phyloP scores from a whole-genome alignment of 164 flowering plant species.

The Dillenia suffruticosa region DNA sequence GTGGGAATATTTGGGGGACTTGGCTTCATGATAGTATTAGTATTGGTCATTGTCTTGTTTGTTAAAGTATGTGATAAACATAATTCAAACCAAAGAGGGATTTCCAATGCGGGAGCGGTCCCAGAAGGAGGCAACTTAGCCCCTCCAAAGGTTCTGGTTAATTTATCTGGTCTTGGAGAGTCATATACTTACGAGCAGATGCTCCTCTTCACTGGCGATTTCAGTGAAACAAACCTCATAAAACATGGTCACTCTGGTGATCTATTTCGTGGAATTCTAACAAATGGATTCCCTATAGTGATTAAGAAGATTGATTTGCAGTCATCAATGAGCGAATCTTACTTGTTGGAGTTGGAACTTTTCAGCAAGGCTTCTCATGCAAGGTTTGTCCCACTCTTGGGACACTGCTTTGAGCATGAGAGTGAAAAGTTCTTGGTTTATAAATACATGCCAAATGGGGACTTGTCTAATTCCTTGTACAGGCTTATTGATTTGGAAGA shows the following conservation, averaged over 20 bases:
- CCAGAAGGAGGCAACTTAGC: conserved; percentile 36
- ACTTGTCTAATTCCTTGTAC: conserved; percentile 70
- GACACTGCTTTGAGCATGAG: conserved; percentile 84
- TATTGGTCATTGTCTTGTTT: conserved; percentile 28
- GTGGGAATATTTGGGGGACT: conserved; percentile 70
- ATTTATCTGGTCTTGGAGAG: conserved; percentile 64
- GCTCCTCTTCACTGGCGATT: conserved; percentile 62
- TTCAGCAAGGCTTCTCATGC: conserved; percentile 64
- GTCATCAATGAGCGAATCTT: conserved; percentile 48
- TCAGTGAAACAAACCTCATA: conserved; percentile 66
- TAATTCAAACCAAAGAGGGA: conserved; percentile 40
- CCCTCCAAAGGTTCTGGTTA: conserved; percentile 35
- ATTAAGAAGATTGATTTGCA: conserved; percentile 62
- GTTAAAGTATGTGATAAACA: conserved; percentile 31
- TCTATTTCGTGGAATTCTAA: conserved; percentile 65
- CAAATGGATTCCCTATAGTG: conserved; percentile 56
- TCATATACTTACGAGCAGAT: conserved; percentile 71
- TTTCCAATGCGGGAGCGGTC: conserved; percentile 36
- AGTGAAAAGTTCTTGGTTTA: conserved; percentile 77
- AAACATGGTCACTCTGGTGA: conserved; percentile 94
- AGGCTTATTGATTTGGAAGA: conserved; percentile 46
- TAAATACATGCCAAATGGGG: conserved; percentile 86
- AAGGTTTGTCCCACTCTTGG: conserved; percentile 88
- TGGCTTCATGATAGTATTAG: conserved; percentile 45
- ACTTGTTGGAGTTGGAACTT: conserved; percentile 63